Evolutionary conservation across 1,139 yeast species (phyloP).

Genomic region (Pichia sp.): DNA sequence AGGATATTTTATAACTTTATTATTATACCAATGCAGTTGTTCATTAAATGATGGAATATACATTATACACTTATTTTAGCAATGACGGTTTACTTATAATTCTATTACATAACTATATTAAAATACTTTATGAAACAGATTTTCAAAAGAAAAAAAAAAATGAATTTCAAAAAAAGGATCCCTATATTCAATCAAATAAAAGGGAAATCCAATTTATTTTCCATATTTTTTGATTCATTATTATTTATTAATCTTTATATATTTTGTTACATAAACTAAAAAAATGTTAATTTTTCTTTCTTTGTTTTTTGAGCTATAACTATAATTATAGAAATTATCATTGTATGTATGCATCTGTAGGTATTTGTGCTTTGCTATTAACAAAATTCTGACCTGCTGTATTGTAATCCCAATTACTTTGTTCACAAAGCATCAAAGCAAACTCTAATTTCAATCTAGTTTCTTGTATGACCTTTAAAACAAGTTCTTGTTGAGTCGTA

Average conservation of each 20-base stretch:
- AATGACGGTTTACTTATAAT: neutral
- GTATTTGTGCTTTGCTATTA: constrained; percentile 50
- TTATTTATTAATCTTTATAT: too few species aligned
- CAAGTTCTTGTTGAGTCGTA: constrained; percentile 57
- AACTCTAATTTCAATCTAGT: constrained; percentile 75
- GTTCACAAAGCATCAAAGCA: constrained; percentile 80
- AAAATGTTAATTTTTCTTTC: too few species aligned
- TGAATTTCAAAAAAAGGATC: neutral
- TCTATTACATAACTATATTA: neutral
- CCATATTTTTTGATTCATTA: neutral
- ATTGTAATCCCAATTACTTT: constrained; percentile 78
- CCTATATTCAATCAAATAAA: neutral
- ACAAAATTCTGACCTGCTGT: constrained; percentile 67
- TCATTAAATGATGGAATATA: neutral
- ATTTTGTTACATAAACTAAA: too few species aligned
- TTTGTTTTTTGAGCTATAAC: too few species aligned
- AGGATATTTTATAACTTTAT: constrained; percentile 9
- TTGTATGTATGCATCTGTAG: constrained; percentile 46
- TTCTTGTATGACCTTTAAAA: constrained; percentile 59
- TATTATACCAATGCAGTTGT: constrained; percentile 9
- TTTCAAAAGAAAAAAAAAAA: neutral
- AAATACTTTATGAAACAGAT: neutral
- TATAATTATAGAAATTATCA: too few species aligned
- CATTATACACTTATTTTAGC: neutral
- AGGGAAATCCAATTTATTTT: neutral